Evolutionary conservation across 176 grass and related monocot genomes (phyloP).

Genomic region (Zea mays): DNA sequence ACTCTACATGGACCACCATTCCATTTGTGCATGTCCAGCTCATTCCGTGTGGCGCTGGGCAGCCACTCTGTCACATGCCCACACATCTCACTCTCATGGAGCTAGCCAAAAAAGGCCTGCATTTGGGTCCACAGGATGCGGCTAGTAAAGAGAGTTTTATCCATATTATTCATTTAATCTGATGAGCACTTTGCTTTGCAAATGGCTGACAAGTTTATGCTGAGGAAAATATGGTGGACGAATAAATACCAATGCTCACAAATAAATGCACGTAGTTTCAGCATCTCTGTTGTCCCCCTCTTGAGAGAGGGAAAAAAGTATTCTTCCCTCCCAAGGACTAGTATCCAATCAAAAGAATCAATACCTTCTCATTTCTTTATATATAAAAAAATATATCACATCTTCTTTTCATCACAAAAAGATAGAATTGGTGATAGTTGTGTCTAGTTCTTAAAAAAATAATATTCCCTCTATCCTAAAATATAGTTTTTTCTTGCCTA

Average conservation of each 20-base stretch:
- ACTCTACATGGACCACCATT: background rate
- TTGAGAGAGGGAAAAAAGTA: background rate
- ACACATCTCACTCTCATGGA: background rate
- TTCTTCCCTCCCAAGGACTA: background rate
- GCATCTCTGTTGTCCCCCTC: background rate
- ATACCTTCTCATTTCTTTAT: background rate
- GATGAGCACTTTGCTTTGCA: background rate
- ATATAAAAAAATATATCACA: background rate
- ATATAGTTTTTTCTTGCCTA: too few relatives aligned
- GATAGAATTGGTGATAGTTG: background rate
- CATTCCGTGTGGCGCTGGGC: slow-evolving; percentile 25
- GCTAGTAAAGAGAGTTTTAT: background rate
- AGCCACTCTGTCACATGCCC: background rate
- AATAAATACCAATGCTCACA: background rate
- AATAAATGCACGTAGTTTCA: background rate
- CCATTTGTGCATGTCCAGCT: slow-evolving; percentile 29
- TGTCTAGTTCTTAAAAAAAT: too few relatives aligned
- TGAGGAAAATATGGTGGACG: background rate
- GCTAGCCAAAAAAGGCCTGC: background rate
- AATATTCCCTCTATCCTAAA: too few relatives aligned
- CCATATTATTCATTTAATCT: background rate
- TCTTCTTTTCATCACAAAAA: background rate
- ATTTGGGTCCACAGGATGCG: slow-evolving; percentile 7
- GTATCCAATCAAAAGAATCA: background rate
- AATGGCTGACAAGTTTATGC: background rate